A percentile compares a stretch with the other conserved stretches of the same genome.
Evolutionary conservation across 2,329 filamentous ascomycete genomes (phyloP).

Genomic region (Pestalotiopsis sp.): DNA sequence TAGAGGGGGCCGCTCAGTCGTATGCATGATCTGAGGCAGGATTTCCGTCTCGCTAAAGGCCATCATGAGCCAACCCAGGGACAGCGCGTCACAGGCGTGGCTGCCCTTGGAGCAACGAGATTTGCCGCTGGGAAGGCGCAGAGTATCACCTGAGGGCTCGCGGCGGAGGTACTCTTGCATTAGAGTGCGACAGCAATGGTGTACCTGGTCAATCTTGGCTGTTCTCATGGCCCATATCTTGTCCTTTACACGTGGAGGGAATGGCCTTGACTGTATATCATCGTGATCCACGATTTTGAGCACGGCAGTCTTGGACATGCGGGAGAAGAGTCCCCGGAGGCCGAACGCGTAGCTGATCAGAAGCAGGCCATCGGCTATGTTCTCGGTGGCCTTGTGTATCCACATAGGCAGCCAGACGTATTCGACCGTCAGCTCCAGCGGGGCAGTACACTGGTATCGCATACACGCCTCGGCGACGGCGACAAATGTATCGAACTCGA

Average conservation of each 20-base stretch:
- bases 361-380: conserved; percentile 50
- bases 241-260: conserved; percentile 49
- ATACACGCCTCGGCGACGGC: conserved; percentile 53
- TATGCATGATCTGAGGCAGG: conserved; percentile 40
- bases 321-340: conserved; percentile 47
- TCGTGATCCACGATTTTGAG: conserved; percentile 45
- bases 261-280: conserved; percentile 43
- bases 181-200: conserved; percentile 43
- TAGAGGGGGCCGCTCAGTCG: conserved; percentile 22
- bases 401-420: conserved; percentile 54
- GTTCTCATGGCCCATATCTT: conserved; percentile 49
- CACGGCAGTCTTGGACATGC: conserved; percentile 51
- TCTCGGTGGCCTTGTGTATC: conserved; percentile 48
- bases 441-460: conserved; percentile 52
- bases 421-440: conserved; percentile 51
- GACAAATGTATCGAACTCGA: conserved; percentile 51
- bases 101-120: conserved; percentile 52
- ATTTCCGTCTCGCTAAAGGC: conserved; percentile 49
- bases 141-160: neutral
- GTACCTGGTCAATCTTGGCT: conserved; percentile 53
- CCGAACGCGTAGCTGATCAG: conserved; percentile 57
- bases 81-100: conserved; percentile 53
- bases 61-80: conserved; percentile 57
- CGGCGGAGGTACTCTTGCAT: conserved; percentile 47
- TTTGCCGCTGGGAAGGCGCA: conserved; percentile 35